These are phyloP conservation scores for Corylus americana DNA, from an alignment of 306 rosid species.

Conservation along the genomic window DNA sequence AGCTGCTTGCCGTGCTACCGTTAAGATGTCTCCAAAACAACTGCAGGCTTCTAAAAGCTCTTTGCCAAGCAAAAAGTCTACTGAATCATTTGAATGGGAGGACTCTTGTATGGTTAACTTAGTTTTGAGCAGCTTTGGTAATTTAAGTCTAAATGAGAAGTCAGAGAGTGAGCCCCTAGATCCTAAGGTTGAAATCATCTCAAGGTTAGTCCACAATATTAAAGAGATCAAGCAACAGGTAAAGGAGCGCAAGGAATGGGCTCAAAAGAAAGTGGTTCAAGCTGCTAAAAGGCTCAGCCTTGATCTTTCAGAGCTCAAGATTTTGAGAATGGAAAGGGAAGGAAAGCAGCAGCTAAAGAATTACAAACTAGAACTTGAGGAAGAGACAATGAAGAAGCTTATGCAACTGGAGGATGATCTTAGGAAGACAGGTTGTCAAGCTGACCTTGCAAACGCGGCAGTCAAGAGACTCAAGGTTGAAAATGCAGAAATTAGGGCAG, in stretches of 20 bases:
- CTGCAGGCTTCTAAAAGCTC: not conserved
- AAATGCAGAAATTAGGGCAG: slow-evolving; percentile 9
- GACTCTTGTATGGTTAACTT: slow-evolving; percentile 4
- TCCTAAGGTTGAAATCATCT: slow-evolving; percentile 5
- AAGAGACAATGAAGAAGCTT: not conserved
- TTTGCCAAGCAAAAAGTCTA: not conserved
- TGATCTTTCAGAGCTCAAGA: slow-evolving; percentile 2
- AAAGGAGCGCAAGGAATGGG: slow-evolving; percentile 12
- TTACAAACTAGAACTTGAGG: not conserved
- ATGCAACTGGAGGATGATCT: not conserved
- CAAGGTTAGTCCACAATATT: not conserved
- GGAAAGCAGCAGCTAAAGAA: not conserved
- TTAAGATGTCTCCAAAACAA: slow-evolving; percentile 5
- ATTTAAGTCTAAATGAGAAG: not conserved
- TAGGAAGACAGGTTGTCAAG: not conserved
- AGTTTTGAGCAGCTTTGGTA: not conserved
- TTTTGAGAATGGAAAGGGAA: not conserved
- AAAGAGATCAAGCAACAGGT: slow-evolving; percentile 9
- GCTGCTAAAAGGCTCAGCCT: slow-evolving; percentile 14
- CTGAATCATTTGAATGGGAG: slow-evolving; percentile 4
- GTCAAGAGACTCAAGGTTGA: not conserved
- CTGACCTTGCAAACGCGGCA: not conserved
- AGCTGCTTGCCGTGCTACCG: not conserved
- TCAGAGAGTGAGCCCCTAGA: not conserved
- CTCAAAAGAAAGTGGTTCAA: slow-evolving; percentile 10